phyloP scores from a whole-genome alignment of 2,329 filamentous ascomycete genomes.

The Ophiocordyceps sinensis region DNA sequence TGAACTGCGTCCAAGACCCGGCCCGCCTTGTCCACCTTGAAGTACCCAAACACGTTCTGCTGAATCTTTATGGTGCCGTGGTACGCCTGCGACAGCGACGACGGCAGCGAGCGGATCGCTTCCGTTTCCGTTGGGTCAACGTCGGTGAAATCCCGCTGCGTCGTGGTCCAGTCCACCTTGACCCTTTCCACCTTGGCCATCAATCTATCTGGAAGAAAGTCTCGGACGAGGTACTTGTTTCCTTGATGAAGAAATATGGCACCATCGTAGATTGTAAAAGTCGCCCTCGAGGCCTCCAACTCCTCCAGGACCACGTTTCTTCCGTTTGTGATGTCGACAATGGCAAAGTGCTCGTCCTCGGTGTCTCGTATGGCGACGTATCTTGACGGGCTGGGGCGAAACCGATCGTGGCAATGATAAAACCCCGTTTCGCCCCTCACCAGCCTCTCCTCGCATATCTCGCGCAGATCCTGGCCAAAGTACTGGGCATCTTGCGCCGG shows the following conservation, averaged over 20 bases:
- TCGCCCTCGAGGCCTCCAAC: constrained; percentile 87
- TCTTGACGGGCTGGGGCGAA: constrained; percentile 69
- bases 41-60: constrained; percentile 88
- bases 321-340: constrained; percentile 74
- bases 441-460: constrained; percentile 61
- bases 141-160: constrained; percentile 85
- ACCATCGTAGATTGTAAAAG: constrained; percentile 92
- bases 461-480: constrained; percentile 59
- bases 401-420: constrained; percentile 80
- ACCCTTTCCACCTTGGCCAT: constrained; percentile 82
- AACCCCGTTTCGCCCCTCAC: constrained; percentile 63
- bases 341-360: constrained; percentile 80
- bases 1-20: constrained; percentile 83
- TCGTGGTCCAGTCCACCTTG: constrained; percentile 87
- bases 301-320: constrained; percentile 83
- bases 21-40: constrained; percentile 80
- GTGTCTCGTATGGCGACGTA: constrained; percentile 82
- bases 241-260: constrained; percentile 96
- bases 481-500: constrained; percentile 61
- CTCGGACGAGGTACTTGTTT: constrained; percentile 79
- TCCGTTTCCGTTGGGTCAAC: constrained; percentile 90
- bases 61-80: constrained; percentile 77
- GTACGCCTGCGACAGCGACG: constrained; percentile 56
- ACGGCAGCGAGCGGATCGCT: constrained; percentile 57
- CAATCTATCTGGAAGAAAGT: constrained; percentile 66